Evolutionary conservation across 2,329 filamentous ascomycete species (phyloP).

Genomic region (Lanzia echinophila): DNA sequence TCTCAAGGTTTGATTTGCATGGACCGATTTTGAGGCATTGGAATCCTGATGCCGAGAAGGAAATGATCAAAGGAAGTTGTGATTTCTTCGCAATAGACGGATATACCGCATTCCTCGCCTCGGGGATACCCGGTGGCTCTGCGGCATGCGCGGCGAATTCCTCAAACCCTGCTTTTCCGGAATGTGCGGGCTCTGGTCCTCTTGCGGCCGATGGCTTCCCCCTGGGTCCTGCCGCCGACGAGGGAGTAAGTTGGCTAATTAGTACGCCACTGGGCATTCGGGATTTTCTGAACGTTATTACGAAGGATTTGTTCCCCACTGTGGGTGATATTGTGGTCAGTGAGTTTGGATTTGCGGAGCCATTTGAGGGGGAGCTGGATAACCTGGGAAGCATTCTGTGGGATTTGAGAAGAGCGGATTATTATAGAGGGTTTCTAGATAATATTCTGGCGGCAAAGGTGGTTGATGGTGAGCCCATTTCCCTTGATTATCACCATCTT

Average conservation of each 20-base stretch:
- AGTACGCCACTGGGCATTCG: constrained; percentile 35
- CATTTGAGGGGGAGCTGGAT: constrained; percentile 21
- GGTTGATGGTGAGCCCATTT: constrained; percentile 42
- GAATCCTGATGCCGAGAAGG: constrained; percentile 41
- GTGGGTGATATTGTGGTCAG: constrained; percentile 28
- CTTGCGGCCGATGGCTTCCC: constrained; percentile 37
- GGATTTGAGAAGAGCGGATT: constrained; percentile 72
- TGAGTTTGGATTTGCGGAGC: constrained; percentile 29
- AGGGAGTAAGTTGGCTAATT: constrained; percentile 36
- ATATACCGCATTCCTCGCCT: constrained; percentile 41
- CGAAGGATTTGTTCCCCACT: constrained; percentile 34
- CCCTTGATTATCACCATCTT: not conserved
- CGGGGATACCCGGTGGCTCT: constrained; percentile 31
- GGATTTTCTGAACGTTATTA: constrained; percentile 37
- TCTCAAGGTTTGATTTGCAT: too few species aligned
- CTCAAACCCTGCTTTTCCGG: constrained; percentile 13
- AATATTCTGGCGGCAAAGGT: constrained; percentile 62
- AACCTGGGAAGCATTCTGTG: constrained; percentile 48
- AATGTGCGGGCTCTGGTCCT: constrained; percentile 29
- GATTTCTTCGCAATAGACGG: constrained; percentile 54
- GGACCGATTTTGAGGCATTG: too few species aligned
- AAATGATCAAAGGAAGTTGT: constrained; percentile 43
- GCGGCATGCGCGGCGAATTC: constrained; percentile 33
- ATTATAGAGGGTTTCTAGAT: constrained; percentile 69
- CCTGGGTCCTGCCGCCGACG: constrained; percentile 37